Conservation (phyloP, 140 eudicot species). For the Flaveria floridana region DNA sequence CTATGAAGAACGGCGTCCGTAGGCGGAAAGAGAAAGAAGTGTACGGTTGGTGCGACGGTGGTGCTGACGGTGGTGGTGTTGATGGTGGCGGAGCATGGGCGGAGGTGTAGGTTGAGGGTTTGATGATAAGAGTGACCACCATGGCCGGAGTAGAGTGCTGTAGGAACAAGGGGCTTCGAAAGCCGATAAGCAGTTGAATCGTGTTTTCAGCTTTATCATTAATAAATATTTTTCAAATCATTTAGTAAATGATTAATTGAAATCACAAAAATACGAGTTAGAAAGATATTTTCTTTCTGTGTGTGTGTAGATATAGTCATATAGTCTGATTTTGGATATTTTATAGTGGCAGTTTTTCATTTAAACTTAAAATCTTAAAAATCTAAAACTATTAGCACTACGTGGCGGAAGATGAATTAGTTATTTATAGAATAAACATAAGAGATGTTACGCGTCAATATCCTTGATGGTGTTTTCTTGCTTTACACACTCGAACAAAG, state of each 20-base stretch:
- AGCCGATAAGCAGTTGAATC: slow-evolving; percentile 34
- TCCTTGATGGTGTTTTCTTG: too few relatives aligned
- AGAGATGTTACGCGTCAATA: too few relatives aligned
- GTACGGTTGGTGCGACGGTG: slow-evolving; percentile 3
- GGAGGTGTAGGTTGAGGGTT: slow-evolving; percentile 24
- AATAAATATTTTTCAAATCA: neutral
- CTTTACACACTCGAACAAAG: too few relatives aligned
- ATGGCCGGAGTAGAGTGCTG: slow-evolving; percentile 30
- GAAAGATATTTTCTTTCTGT: neutral
- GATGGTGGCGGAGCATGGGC: slow-evolving; percentile 23
- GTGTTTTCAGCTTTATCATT: slow-evolving; percentile 33
- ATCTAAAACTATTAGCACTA: too few relatives aligned
- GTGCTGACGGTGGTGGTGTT: neutral
- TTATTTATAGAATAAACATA: too few relatives aligned
- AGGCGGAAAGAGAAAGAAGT: slow-evolving; percentile 20
- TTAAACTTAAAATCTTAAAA: too few relatives aligned
- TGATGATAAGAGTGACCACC: slow-evolving; percentile 40
- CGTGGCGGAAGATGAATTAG: too few relatives aligned
- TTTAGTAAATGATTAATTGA: slow-evolving; percentile 6
- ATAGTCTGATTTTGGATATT: neutral
- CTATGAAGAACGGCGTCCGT: slow-evolving; percentile 27
- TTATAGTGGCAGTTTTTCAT: neutral
- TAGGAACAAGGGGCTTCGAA: slow-evolving; percentile 25
- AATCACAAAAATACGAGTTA: neutral
- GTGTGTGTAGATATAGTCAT: neutral